These are phyloP conservation scores for Populus deltoides DNA, from an alignment of 345 rosid species.

Conservation along the genomic window DNA sequence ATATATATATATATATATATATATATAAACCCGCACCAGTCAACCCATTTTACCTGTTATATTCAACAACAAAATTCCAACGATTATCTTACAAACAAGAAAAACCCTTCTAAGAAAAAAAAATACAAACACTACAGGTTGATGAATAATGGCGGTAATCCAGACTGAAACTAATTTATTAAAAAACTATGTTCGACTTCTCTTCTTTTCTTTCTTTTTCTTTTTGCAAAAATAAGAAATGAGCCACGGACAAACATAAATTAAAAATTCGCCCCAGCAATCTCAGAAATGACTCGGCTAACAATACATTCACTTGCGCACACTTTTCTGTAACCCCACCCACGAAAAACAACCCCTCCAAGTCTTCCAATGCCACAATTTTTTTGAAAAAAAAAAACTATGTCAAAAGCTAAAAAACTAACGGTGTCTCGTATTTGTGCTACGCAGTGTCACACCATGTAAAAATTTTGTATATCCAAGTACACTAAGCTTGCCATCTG, in stretches of 20 bases:
- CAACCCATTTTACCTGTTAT: background rate
- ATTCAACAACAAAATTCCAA: background rate
- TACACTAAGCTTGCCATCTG: constrained; percentile 84
- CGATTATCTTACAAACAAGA: background rate
- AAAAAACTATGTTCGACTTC: too few species aligned
- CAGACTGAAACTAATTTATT: background rate
- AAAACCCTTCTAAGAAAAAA: too few species aligned
- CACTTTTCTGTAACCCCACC: constrained; percentile 19
- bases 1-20: too few species aligned
- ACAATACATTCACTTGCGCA: constrained; percentile 6
- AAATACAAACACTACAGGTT: background rate
- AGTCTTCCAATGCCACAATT: constrained; percentile 9
- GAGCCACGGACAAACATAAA: background rate
- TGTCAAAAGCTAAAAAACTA: constrained; percentile 19
- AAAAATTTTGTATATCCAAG: constrained; percentile 77
- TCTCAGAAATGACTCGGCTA: background rate
- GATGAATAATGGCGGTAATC: background rate
- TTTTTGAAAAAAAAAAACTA: background rate
- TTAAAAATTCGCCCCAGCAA: background rate
- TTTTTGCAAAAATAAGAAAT: background rate
- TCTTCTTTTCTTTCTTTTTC: background rate
- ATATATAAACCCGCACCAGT: background rate
- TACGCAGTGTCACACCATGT: constrained; percentile 77
- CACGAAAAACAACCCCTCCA: constrained; percentile 14
- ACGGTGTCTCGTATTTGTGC: constrained; percentile 72